phyloP scores from a whole-genome alignment of 805 yeast species.

The Saccharomycopsis sp. region DNA sequence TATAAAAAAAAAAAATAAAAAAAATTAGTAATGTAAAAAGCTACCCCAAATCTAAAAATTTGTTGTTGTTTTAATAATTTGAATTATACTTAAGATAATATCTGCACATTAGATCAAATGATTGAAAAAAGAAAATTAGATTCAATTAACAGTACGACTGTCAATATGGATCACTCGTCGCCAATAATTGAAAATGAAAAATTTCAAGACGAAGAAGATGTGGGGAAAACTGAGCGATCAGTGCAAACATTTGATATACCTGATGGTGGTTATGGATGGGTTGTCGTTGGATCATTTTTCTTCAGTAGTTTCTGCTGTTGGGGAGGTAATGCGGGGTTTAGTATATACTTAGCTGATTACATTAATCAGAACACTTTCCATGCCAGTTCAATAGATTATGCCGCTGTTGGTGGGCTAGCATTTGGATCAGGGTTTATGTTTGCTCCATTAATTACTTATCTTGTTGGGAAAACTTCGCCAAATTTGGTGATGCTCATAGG shows the following conservation, averaged over 20 bases:
- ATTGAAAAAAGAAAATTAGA: no score
- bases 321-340: slow-evolving; percentile 52
- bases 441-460: slow-evolving; percentile 42
- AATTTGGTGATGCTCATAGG: slow-evolving; percentile 38
- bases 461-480: slow-evolving; percentile 39
- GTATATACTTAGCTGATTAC: slow-evolving; percentile 45
- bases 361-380: slow-evolving; percentile 40
- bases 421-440: slow-evolving; percentile 45
- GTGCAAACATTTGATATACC: slow-evolving; percentile 27
- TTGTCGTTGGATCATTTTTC: slow-evolving; percentile 36
- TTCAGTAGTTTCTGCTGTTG: slow-evolving; percentile 41
- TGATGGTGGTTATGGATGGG: slow-evolving; percentile 47
- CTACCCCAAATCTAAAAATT: no score
- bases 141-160: no score
- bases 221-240: slow-evolving; percentile 1
- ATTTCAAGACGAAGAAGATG: no score
- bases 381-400: slow-evolving; percentile 43
- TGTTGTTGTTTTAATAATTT: no score
- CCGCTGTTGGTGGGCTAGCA: slow-evolving; percentile 51
- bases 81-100: no score
- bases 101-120: no score
- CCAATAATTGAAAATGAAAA: no score
- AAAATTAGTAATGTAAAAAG: no score
- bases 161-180: no score
- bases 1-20: no score